Conservation (phyloP, 176 grass and related monocot species). For the Oryza meyeriana region DNA sequence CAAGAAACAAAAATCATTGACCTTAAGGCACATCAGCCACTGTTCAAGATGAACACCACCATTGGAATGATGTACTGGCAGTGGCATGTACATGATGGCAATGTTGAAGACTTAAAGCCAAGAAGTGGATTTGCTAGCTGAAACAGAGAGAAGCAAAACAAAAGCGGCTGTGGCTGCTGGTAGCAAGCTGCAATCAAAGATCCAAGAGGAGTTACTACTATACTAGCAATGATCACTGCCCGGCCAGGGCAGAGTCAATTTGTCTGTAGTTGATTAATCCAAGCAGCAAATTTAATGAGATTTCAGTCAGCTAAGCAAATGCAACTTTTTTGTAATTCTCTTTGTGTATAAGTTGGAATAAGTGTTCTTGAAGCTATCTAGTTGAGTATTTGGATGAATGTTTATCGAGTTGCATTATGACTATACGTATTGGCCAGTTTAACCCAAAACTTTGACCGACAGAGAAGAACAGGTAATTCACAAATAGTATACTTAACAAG, state of each 20-base stretch:
- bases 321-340: background rate
- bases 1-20: background rate
- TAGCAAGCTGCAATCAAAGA: slow-evolving; percentile 6
- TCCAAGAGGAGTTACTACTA: background rate
- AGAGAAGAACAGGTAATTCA: background rate
- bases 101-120: background rate
- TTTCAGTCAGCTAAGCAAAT: background rate
- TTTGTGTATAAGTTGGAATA: background rate
- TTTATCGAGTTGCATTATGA: background rate
- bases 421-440: background rate
- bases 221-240: slow-evolving; percentile 1
- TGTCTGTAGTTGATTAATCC: background rate
- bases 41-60: background rate
- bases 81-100: slow-evolving; percentile 15
- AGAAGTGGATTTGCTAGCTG: background rate
- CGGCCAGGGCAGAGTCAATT: slow-evolving; percentile 1
- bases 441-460: background rate
- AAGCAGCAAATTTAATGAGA: background rate
- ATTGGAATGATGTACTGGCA: background rate
- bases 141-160: background rate
- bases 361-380: background rate
- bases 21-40: background rate
- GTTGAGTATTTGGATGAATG: background rate
- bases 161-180: background rate
- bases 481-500: background rate